Conservation (phyloP, 345 rosid genomes). For the Citrus glauca region DNA sequence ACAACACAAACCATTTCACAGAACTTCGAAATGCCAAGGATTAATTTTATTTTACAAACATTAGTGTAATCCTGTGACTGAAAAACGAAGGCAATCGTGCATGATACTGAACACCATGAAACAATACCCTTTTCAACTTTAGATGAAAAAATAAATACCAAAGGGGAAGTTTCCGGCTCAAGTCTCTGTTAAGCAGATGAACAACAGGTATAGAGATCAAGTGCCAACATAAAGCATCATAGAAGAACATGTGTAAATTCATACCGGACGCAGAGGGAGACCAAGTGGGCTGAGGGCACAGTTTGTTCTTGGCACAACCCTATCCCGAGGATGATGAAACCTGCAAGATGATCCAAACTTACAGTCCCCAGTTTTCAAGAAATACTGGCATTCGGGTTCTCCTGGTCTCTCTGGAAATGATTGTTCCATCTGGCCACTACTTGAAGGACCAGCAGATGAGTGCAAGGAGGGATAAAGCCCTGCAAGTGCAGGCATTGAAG, state of each 20-base stretch:
- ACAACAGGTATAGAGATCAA: background rate
- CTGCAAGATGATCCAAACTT: slow-evolving; percentile 83
- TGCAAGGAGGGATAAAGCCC: slow-evolving; percentile 53
- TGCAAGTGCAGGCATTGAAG: slow-evolving; percentile 60
- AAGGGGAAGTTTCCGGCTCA: background rate
- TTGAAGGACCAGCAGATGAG: slow-evolving; percentile 44
- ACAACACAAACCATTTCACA: background rate
- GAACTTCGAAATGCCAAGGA: background rate
- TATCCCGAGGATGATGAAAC: slow-evolving; percentile 87
- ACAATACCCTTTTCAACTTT: background rate
- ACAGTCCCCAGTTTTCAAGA: slow-evolving; percentile 87
- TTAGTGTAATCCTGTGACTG: background rate
- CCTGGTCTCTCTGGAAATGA: slow-evolving; percentile 96
- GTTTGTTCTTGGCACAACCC: slow-evolving; percentile 51
- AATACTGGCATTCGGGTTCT: slow-evolving; percentile 86
- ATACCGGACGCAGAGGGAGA: slow-evolving; percentile 88
- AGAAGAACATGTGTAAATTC: slow-evolving; percentile 10
- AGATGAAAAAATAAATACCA: background rate
- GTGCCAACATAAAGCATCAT: background rate
- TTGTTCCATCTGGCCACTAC: slow-evolving; percentile 57
- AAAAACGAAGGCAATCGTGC: background rate
- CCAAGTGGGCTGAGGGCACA: slow-evolving; percentile 74
- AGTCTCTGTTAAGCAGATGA: background rate
- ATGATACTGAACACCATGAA: background rate
- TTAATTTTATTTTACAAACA: background rate